Evolutionary conservation across 2,329 filamentous ascomycete species (phyloP), one percentile per base, ranked within the genome.

Genomic region (Domatiomyces globalis): DNA sequence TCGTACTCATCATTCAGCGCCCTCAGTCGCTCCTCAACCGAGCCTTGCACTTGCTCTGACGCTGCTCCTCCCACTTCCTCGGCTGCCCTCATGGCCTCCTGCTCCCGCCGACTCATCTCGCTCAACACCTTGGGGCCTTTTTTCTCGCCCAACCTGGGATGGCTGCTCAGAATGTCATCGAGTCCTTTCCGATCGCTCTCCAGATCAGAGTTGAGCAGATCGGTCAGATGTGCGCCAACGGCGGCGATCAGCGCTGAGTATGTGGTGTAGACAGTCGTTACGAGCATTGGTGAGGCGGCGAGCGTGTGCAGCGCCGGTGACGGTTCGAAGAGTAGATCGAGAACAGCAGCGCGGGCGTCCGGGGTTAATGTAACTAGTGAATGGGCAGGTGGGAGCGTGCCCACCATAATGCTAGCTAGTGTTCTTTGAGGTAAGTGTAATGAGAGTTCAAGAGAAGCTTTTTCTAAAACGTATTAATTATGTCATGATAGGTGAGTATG

Each of bases 81-180:
- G 0, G 71, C 75, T 6, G 67, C 67, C 51, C 83, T 78, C 54
- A 95, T 67, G 61, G 85, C 81, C 17, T 84, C 84, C 68, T 95
- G 89, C 70, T 95, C 89, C 4, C 77, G 78, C n/a, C 75, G 74
- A 56, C 85, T 92, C 68, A 89, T 79, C 49, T 79, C 83, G 61
- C 85, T 94, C 33, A 39, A 39, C 33, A 10, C 33, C 33, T 12
- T 10, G 2, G 33, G 33, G 43, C 88, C 80, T 63, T 83, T 85
- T 66, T 84, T 83, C 60, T 82, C 84, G 10, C 89, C 89, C 7
- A 95, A 76, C 2, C 89, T 78, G 0, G 89, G 89, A 66, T 95
- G 89, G 7, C 86, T 83, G 49, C 80, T 81, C 1, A 95, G 73
- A 52, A 95, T 89, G 15, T 74, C 73, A 44, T 87, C 78, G 0